phyloP scores from a whole-genome alignment of 148 eudicot genomes.

The Euryodendron excelsum region DNA sequence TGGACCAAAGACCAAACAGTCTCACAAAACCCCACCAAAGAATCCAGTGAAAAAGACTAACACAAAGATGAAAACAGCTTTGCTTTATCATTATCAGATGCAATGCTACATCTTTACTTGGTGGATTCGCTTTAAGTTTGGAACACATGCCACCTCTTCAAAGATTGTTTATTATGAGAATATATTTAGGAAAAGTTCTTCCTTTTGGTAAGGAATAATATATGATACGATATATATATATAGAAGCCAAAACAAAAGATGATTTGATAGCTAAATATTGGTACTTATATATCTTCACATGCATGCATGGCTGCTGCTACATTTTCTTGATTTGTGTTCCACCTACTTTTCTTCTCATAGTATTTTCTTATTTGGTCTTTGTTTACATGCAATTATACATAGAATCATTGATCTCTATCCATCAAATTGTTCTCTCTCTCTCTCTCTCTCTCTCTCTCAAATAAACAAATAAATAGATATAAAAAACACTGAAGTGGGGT shows the following conservation, averaged over 20 bases:
- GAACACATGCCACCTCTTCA: conserved; percentile 25
- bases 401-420: not conserved
- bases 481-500: conserved; percentile 13
- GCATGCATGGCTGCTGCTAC: conserved; percentile 5
- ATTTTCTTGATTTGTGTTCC: not conserved
- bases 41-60: conserved; percentile 43
- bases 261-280: not conserved
- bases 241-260: not conserved
- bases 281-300: not conserved
- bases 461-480: conserved; percentile 1
- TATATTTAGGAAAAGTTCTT: not conserved
- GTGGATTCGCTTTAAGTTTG: conserved; percentile 41
- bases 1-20: conserved; percentile 48
- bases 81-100: conserved; percentile 26
- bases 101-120: conserved; percentile 26
- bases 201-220: conserved; percentile 1
- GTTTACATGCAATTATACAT: conserved; percentile 6
- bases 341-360: conserved; percentile 3
- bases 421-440: conserved; percentile 1
- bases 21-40: conserved; percentile 26
- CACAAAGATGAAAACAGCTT: conserved; percentile 32
- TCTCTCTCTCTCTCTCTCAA: not conserved
- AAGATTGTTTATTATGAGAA: not conserved
- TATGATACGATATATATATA: not conserved
- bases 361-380: conserved; percentile 3